Evolutionary conservation across 2,329 filamentous ascomycete species (phyloP).

Genomic region (Eurotiales sp.): DNA sequence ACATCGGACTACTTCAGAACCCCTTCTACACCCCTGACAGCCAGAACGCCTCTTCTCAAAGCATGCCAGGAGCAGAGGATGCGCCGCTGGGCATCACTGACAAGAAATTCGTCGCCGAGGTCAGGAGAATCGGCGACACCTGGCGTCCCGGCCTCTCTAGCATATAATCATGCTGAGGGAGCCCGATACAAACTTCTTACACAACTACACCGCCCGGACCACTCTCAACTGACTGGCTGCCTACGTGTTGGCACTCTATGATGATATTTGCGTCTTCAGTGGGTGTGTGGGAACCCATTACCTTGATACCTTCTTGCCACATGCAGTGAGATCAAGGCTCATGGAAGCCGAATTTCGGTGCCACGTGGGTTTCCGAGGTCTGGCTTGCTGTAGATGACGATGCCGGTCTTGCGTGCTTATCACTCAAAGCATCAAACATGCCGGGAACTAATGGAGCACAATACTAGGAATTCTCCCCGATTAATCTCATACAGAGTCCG

Average conservation of each 20-base stretch:
- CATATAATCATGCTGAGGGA: conserved; percentile 44
- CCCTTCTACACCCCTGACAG: conserved; percentile 93
- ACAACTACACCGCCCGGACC: not conserved
- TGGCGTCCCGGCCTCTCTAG: conserved; percentile 73
- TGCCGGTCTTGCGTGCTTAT: not conserved
- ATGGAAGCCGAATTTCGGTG: not conserved
- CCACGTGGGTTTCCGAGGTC: not conserved
- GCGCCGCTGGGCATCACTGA: conserved; percentile 70
- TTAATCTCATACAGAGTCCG: not conserved
- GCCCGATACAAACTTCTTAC: not conserved
- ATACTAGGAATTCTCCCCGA: not conserved
- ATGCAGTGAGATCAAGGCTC: not conserved
- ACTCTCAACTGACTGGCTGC: not conserved
- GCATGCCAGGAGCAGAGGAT: conserved; percentile 40
- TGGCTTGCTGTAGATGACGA: not conserved
- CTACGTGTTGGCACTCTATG: not conserved
- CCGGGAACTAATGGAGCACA: not conserved
- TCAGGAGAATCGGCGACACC: conserved; percentile 76
- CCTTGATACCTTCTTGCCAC: not conserved
- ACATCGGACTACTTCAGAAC: conserved; percentile 83
- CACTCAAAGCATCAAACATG: not conserved
- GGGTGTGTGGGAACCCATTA: too few species aligned
- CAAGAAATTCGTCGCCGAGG: conserved; percentile 72
- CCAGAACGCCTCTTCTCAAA: conserved; percentile 58
- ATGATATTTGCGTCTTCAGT: too few species aligned